These are phyloP conservation scores for Arachis hypogaea DNA, from an alignment of 306 rosid species.

Conservation along the genomic window DNA sequence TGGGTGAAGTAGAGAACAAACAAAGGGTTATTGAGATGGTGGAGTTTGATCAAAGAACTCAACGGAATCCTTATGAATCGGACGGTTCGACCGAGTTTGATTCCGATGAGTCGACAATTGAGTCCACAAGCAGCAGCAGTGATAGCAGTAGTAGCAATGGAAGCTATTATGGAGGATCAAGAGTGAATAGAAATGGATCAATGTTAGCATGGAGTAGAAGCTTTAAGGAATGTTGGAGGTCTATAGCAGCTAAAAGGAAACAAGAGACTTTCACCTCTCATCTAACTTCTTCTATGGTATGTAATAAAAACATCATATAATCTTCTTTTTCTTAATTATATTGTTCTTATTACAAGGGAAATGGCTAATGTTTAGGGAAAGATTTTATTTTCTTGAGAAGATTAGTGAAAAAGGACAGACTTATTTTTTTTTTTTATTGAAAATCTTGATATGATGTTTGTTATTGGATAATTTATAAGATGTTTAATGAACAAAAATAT, in stretches of 20 bases:
- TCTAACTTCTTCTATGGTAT: slow-evolving; percentile 34
- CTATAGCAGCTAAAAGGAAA: slow-evolving; percentile 16
- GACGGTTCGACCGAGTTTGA: slow-evolving; percentile 44
- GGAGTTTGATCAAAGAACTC: slow-evolving; percentile 20
- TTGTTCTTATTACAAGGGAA: no score
- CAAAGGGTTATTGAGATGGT: slow-evolving; percentile 28
- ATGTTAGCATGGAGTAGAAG: slow-evolving; percentile 44
- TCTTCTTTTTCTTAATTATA: no score
- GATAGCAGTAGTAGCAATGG: slow-evolving; percentile 8
- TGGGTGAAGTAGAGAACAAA: slow-evolving; percentile 34
- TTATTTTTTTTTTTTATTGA: no score
- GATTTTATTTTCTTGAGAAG: no score
- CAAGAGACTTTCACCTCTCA: slow-evolving; percentile 16
- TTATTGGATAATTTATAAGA: no score
- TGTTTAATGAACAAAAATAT: no score
- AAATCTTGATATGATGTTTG: no score
- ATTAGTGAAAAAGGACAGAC: no score
- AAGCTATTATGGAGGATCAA: background rate
- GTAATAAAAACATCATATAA: background rate
- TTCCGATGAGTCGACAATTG: slow-evolving; percentile 44
- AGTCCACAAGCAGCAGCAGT: slow-evolving; percentile 36
- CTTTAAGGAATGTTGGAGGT: slow-evolving; percentile 36
- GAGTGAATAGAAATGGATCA: no score
- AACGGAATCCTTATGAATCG: slow-evolving; percentile 36
- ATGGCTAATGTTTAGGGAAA: background rate